These are phyloP conservation scores for Calophaca sinica DNA, from an alignment of 306 rosid species.

Conservation along the genomic window DNA sequence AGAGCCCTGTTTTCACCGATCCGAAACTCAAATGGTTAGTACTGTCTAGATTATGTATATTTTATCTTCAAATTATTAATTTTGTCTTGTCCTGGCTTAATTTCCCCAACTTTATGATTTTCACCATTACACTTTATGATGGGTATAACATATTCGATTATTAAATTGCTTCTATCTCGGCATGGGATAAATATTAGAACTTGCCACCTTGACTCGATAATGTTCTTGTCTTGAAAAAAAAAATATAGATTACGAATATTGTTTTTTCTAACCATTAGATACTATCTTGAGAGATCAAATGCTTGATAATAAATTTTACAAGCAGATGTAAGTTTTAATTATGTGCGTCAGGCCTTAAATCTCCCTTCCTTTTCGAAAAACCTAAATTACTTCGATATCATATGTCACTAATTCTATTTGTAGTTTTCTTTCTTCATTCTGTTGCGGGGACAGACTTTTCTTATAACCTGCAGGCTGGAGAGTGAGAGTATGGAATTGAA, in stretches of 20 bases:
- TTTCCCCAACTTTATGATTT: not conserved
- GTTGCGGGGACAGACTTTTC: no score
- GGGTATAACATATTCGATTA: slow-evolving; percentile 11
- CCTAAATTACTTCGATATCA: no score
- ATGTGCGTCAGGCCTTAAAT: not conserved
- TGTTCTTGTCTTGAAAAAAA: slow-evolving; percentile 13
- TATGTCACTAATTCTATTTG: no score
- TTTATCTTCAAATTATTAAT: not conserved
- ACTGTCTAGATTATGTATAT: not conserved
- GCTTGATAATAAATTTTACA: not conserved
- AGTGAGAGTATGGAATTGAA: no score
- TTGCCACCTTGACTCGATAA: slow-evolving; percentile 13
- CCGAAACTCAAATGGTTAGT: slow-evolving; percentile 94
- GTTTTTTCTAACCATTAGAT: slow-evolving; percentile 7
- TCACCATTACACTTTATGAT: not conserved
- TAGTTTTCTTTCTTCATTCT: no score
- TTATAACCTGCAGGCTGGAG: no score
- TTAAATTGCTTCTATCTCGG: not conserved
- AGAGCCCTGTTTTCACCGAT: slow-evolving; percentile 71
- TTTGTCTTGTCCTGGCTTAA: not conserved
- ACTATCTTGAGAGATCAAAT: slow-evolving; percentile 27
- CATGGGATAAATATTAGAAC: slow-evolving; percentile 11
- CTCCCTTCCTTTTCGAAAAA: no score
- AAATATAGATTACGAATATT: slow-evolving; percentile 9
- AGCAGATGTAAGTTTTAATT: not conserved